Evolutionary conservation across 768 basidiomycete genomes (phyloP).

Genomic region (Paxillus involutus): DNA sequence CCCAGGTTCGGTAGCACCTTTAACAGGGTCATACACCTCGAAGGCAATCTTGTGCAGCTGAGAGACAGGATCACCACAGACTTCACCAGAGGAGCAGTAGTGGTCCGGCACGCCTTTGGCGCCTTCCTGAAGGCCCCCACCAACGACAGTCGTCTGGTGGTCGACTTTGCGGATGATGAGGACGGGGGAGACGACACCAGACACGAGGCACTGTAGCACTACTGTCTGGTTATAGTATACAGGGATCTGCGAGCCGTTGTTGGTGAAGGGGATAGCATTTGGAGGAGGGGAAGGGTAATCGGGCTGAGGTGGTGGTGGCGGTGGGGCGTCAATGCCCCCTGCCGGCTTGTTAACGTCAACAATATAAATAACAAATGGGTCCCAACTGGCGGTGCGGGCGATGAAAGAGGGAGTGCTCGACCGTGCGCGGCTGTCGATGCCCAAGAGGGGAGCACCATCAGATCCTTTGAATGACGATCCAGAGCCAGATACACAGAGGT

Average conservation of each 20-base stretch:
- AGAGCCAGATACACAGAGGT: conserved; percentile 93
- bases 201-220: conserved; percentile 90
- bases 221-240: conserved; percentile 98
- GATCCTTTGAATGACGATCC: conserved; percentile 91
- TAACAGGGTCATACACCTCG: conserved; percentile 78
- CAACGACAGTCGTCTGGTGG: conserved; percentile 84
- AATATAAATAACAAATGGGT: conserved; percentile 96
- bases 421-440: conserved; percentile 68
- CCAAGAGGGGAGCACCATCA: conserved; percentile 85
- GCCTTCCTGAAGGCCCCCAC: conserved; percentile 87
- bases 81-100: conserved; percentile 81
- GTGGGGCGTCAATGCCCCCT: conserved; percentile 73
- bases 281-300: conserved; percentile 93
- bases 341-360: conserved; percentile 88
- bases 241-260: conserved; percentile 82
- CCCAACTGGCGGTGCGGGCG: conserved; percentile 88
- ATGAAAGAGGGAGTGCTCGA: conserved; percentile 85
- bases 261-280: conserved; percentile 83
- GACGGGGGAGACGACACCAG: conserved; percentile 91
- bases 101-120: conserved; percentile 83
- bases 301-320: conserved; percentile 78
- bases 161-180: conserved; percentile 95
- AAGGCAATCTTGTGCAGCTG: conserved; percentile 96
- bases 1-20: conserved; percentile 70
- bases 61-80: conserved; percentile 91